Evolutionary conservation across 2,329 filamentous ascomycete species (phyloP).

Genomic region (Domatiomyces catenatus): DNA sequence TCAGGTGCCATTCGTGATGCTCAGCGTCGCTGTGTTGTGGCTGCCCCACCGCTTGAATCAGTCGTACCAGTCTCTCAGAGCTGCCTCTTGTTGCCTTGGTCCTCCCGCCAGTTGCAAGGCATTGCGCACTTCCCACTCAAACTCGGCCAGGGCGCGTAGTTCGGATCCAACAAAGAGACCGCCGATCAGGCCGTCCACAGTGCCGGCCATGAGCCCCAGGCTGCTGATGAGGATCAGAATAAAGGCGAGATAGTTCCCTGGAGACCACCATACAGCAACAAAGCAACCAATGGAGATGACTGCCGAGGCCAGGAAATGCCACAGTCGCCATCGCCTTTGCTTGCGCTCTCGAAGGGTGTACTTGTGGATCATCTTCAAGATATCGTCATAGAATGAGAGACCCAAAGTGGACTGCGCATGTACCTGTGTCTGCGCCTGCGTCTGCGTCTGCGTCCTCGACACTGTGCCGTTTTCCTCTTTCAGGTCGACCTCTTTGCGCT

Average conservation of each 20-base stretch:
- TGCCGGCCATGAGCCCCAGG: slow-evolving; percentile 59
- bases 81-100: slow-evolving; percentile 10
- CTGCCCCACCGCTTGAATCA: background rate
- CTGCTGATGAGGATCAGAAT: slow-evolving; percentile 64
- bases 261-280: slow-evolving; percentile 74
- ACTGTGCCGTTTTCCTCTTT: slow-evolving; percentile 1
- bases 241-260: slow-evolving; percentile 61
- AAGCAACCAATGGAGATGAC: slow-evolving; percentile 57
- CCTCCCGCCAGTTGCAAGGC: slow-evolving; percentile 13
- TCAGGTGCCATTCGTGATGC: background rate
- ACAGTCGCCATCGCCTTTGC: slow-evolving; percentile 56
- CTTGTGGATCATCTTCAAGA: slow-evolving; percentile 52
- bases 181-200: slow-evolving; percentile 72
- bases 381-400: slow-evolving; percentile 49
- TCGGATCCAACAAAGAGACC: slow-evolving; percentile 77
- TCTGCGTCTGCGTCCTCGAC: background rate
- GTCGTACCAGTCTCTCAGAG: slow-evolving; percentile 17
- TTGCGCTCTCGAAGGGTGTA: slow-evolving; percentile 57
- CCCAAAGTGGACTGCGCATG: slow-evolving; percentile 24
- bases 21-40: too few relatives aligned
- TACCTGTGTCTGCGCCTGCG: too few relatives aligned
- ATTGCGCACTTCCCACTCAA: slow-evolving; percentile 75
- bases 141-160: slow-evolving; percentile 69
- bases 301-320: slow-evolving; percentile 58
- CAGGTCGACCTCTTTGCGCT: slow-evolving; percentile 10